These are phyloP conservation scores for Aegilops longissima DNA, from an alignment of 176 grass and related monocot genomes.

Conservation along the genomic window DNA sequence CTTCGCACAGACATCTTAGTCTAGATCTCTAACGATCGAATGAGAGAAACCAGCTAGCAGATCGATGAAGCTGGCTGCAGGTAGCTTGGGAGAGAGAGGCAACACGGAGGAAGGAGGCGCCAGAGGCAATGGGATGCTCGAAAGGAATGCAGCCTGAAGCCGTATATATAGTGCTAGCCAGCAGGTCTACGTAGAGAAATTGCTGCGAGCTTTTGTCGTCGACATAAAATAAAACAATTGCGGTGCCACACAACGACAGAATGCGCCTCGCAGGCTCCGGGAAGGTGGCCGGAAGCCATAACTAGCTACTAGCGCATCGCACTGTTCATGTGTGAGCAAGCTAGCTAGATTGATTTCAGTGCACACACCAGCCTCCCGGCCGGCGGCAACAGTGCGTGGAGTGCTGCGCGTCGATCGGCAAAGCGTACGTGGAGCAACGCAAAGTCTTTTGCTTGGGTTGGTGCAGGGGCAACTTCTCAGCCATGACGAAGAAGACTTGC, in stretches of 20 bases:
- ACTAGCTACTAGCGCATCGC: not conserved
- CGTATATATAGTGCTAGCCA: not conserved
- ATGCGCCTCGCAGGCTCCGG: not conserved
- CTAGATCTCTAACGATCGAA: not conserved
- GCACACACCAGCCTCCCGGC: not conserved
- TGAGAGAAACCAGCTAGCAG: not conserved
- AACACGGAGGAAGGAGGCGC: not conserved
- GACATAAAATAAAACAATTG: not conserved
- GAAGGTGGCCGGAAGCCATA: not conserved
- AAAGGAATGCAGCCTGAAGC: not conserved
- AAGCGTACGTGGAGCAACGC: not conserved
- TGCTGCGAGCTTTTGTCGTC: conserved; percentile 16
- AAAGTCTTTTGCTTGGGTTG: not conserved
- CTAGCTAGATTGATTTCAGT: not conserved
- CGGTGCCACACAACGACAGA: not conserved
- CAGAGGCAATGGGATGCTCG: not conserved
- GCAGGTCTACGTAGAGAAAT: not conserved
- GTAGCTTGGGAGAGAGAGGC: not conserved
- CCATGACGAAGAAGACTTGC: not conserved
- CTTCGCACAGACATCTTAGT: conserved; percentile 16
- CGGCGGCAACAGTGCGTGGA: too few relatives aligned
- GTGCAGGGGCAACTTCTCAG: not conserved
- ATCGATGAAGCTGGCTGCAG: not conserved
- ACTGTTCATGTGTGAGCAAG: not conserved
- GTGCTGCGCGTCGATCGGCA: not conserved